Evolutionary conservation across 106 monocot species (phyloP).

Genomic region (Apostasia ramifera): DNA sequence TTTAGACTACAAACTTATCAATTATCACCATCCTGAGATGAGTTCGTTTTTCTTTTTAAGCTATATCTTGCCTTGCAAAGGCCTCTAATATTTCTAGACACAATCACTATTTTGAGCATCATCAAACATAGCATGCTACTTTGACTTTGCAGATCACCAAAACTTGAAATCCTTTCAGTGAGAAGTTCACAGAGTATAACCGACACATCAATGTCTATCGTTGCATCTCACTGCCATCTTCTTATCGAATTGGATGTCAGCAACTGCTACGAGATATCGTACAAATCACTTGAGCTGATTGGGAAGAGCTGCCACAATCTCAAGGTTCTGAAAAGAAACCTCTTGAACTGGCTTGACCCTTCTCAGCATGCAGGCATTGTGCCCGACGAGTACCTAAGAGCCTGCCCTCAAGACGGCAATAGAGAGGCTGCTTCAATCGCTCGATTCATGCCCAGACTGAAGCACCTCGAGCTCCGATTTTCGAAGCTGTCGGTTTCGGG

Average conservation of each 20-base stretch:
- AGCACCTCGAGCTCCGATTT: slow-evolving; percentile 78
- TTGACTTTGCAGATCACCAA: slow-evolving; percentile 61
- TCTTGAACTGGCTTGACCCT: slow-evolving; percentile 93
- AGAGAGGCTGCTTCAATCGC: slow-evolving; percentile 55
- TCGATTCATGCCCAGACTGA: slow-evolving; percentile 62
- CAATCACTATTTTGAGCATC: no score
- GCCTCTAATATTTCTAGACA: no score
- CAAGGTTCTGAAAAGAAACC: slow-evolving; percentile 57
- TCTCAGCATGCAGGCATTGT: slow-evolving; percentile 83
- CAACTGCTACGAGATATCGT: slow-evolving; percentile 85
- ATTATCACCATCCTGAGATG: no score
- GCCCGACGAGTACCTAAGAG: slow-evolving; percentile 60
- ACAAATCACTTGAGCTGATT: slow-evolving; percentile 62
- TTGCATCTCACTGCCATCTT: slow-evolving; percentile 45
- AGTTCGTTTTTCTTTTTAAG: no score
- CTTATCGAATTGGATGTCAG: slow-evolving; percentile 74
- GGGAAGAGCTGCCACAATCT: slow-evolving; percentile 61
- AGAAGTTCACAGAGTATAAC: slow-evolving; percentile 49
- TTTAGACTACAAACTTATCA: no score
- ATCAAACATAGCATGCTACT: no score
- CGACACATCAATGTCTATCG: slow-evolving; percentile 47
- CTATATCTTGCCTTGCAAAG: no score
- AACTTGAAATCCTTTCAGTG: slow-evolving; percentile 65
- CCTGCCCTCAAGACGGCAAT: slow-evolving; percentile 87
- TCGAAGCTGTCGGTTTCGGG: slow-evolving; percentile 56